phyloP scores from a whole-genome alignment of 2,329 filamentous ascomycete species.

The Chaetomiaceae sp. region DNA sequence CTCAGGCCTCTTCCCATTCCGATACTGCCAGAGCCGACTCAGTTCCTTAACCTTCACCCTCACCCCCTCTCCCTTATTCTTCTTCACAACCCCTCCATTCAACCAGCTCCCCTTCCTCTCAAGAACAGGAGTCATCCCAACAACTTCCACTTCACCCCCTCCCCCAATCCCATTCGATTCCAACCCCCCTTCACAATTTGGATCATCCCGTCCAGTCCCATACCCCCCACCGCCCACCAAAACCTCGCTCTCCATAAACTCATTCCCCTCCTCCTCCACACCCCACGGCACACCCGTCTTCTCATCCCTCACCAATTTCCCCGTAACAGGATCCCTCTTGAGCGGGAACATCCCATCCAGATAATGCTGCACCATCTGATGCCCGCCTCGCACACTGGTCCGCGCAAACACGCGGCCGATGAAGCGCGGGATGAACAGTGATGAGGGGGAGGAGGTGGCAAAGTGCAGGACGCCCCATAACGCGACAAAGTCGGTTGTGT shows the following conservation, averaged over 20 bases:
- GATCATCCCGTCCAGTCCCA: constrained; percentile 42
- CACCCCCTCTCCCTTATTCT: constrained; percentile 25
- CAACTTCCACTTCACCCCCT: constrained; percentile 36
- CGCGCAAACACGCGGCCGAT: constrained; percentile 58
- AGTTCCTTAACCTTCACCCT: constrained; percentile 55
- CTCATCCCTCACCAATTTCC: constrained; percentile 31
- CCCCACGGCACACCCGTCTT: constrained; percentile 35
- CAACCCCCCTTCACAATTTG: too few species aligned
- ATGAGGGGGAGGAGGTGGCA: constrained; percentile 40
- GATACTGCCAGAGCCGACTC: constrained; percentile 59
- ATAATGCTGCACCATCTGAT: constrained; percentile 59
- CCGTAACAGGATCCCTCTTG: constrained; percentile 38
- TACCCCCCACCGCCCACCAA: constrained; percentile 42
- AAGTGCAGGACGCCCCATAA: constrained; percentile 72
- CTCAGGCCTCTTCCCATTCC: constrained; percentile 53
- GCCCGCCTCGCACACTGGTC: constrained; percentile 46
- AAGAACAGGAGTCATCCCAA: constrained; percentile 26
- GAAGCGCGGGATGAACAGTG: constrained; percentile 52
- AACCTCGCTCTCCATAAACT: constrained; percentile 58
- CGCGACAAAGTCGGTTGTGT: constrained; percentile 68
- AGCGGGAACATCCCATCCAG: constrained; percentile 59
- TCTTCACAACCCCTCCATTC: neutral
- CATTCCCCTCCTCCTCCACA: constrained; percentile 38
- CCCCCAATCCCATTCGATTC: constrained; percentile 47
- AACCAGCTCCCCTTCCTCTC: constrained; percentile 7